Conservation (phyloP, 352 stramenopile species). For the Pythium plurisporium region DNA sequence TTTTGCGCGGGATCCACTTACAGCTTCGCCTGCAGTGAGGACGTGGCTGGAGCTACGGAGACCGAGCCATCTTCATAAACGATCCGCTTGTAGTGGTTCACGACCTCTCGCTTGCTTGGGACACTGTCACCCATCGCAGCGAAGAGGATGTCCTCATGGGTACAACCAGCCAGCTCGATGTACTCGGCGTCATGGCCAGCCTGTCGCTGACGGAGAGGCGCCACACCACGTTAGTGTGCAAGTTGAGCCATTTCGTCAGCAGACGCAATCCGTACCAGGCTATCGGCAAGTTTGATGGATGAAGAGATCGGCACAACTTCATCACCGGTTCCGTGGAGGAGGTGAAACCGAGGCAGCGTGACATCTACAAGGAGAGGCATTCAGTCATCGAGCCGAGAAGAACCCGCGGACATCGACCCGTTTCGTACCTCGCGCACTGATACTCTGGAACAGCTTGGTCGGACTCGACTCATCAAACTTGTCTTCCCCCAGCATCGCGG, state of each 20-base stretch:
- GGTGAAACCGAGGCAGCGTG: constrained; percentile 41
- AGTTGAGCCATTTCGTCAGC: too few species aligned
- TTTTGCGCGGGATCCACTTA: too few species aligned
- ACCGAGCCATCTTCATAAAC: neutral
- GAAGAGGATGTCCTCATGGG: constrained; percentile 64
- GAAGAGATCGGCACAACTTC: constrained; percentile 57
- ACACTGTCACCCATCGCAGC: constrained; percentile 66
- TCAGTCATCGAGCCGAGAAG: neutral
- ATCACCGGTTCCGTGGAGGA: constrained; percentile 58
- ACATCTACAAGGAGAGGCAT: constrained; percentile 19
- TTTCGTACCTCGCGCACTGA: constrained; percentile 17
- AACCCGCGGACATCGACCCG: too few species aligned
- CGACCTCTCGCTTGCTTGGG: constrained; percentile 31
- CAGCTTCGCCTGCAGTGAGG: neutral
- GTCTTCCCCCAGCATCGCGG: constrained; percentile 53
- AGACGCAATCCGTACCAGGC: constrained; percentile 32
- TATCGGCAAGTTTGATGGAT: constrained; percentile 44
- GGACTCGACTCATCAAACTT: constrained; percentile 58
- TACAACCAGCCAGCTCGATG: constrained; percentile 40
- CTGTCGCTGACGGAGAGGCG: too few species aligned
- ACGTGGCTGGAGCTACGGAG: too few species aligned
- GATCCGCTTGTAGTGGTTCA: constrained; percentile 41
- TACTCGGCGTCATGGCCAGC: constrained; percentile 39
- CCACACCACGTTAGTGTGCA: too few species aligned
- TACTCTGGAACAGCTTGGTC: constrained; percentile 31